Evolutionary conservation across 2,329 filamentous ascomycete genomes (phyloP).

Genomic region (Blastomyces silverae): DNA sequence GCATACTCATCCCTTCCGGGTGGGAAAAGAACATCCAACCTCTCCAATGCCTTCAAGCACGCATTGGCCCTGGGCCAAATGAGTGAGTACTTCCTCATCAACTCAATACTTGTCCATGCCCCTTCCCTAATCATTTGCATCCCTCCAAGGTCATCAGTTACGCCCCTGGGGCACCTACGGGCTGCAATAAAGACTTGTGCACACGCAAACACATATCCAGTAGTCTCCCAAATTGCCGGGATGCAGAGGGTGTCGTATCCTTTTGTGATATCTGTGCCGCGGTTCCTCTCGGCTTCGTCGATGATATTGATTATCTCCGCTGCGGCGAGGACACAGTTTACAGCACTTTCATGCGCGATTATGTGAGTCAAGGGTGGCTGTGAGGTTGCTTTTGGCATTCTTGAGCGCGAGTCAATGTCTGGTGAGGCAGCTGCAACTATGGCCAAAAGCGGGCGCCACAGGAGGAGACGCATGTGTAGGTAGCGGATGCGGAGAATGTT

Average conservation of each 20-base stretch:
- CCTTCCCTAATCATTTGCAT: neutral
- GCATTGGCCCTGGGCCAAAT: constrained; percentile 14
- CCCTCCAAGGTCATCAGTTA: constrained; percentile 12
- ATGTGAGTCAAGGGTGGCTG: constrained; percentile 16
- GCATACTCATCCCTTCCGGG: constrained; percentile 8
- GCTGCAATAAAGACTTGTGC: constrained; percentile 19
- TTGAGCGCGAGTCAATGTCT: constrained; percentile 4
- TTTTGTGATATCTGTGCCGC: constrained; percentile 2
- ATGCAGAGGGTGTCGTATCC: constrained; percentile 13
- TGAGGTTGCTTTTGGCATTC: neutral
- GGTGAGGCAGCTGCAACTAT: constrained; percentile 19
- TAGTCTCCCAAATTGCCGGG: constrained; percentile 22
- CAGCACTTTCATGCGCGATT: constrained; percentile 17
- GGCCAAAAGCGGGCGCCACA: constrained; percentile 21
- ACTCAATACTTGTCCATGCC: constrained; percentile 1
- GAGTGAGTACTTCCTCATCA: constrained; percentile 14
- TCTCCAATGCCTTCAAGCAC: constrained; percentile 16
- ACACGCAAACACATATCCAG: constrained; percentile 19
- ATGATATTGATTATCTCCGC: constrained; percentile 19
- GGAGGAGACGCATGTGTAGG: constrained; percentile 24
- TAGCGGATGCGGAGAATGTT: constrained; percentile 26
- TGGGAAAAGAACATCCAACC: constrained; percentile 6
- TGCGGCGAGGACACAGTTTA: constrained; percentile 21
- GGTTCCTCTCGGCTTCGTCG: neutral
- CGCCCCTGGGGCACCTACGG: constrained; percentile 16